Evolutionary conservation across 2,329 filamentous ascomycete genomes (phyloP).

Genomic region (Aspergillus ochraceoroseus): DNA sequence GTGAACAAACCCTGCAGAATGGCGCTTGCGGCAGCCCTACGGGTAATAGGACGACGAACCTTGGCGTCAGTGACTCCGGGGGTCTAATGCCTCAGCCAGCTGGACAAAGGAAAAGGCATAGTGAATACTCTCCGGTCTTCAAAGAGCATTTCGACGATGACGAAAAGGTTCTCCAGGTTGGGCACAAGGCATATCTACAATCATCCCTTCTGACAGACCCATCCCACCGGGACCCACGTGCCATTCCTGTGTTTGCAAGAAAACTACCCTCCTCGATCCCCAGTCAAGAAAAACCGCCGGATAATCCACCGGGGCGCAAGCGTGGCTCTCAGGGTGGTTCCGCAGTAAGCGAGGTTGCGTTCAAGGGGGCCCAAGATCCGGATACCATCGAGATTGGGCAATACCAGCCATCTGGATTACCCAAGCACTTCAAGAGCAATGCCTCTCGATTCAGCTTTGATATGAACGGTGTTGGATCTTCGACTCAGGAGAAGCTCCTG

Average conservation of each 20-base stretch:
- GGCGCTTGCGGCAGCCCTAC: constrained; percentile 9
- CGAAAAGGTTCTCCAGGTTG: constrained; percentile 37
- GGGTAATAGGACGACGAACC: constrained; percentile 11
- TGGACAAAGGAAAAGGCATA: constrained; percentile 32
- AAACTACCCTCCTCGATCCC: constrained; percentile 38
- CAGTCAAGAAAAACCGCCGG: constrained; percentile 18
- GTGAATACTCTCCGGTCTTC: constrained; percentile 55
- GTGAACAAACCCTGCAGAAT: constrained; percentile 15
- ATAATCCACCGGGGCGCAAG: constrained; percentile 10
- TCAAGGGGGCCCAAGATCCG: constrained; percentile 21
- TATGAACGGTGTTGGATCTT: constrained; percentile 54
- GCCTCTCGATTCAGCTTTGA: constrained; percentile 64
- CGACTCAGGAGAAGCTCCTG: constrained; percentile 56
- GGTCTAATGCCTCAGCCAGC: constrained; percentile 14
- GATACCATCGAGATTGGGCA: constrained; percentile 32
- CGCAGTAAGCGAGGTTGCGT: constrained; percentile 7
- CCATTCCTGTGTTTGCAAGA: constrained; percentile 44
- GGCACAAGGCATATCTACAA: constrained; percentile 43
- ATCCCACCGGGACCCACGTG: constrained; percentile 22
- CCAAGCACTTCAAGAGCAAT: constrained; percentile 51
- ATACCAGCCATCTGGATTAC: constrained; percentile 34
- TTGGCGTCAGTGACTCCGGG: constrained; percentile 10
- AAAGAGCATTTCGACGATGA: constrained; percentile 57
- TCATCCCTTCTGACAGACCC: constrained; percentile 36
- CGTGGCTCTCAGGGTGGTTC: constrained; percentile 10